Evolutionary conservation across 257 asterid species (phyloP).

Genomic region (Nicotiana obtusifolia): DNA sequence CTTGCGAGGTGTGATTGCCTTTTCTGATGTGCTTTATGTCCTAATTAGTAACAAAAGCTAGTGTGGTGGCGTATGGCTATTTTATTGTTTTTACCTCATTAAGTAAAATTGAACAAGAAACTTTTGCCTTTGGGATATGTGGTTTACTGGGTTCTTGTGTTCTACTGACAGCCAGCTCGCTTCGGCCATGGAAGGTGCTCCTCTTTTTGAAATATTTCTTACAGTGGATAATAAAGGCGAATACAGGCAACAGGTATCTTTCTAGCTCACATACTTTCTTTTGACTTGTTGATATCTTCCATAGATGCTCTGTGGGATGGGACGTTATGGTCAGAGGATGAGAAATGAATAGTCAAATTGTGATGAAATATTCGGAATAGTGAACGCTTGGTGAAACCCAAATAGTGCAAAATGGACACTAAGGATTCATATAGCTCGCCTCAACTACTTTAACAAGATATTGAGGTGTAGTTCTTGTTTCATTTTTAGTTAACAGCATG

Average conservation of each 20-base stretch:
- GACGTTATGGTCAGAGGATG: neutral
- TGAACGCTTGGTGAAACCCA: neutral
- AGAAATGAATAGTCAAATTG: neutral
- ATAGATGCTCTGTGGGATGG: neutral
- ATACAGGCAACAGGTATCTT: conserved; percentile 72
- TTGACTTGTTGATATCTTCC: neutral
- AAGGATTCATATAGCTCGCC: neutral
- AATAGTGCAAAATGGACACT: neutral
- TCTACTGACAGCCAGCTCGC: conserved; percentile 77
- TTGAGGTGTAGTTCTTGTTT: conserved; percentile 2
- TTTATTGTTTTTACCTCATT: neutral
- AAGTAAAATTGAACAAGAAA: neutral
- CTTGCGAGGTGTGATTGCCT: neutral
- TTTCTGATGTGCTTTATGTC: neutral
- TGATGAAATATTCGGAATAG: neutral
- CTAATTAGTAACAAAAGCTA: neutral
- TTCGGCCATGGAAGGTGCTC: conserved; percentile 65
- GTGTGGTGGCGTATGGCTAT: neutral
- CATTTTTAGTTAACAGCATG: neutral
- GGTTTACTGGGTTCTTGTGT: conserved; percentile 21
- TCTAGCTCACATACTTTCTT: conserved; percentile 10
- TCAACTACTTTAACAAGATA: neutral
- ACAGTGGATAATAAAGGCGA: conserved; percentile 48
- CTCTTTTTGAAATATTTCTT: conserved; percentile 81
- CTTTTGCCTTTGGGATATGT: neutral